phyloP scores from a whole-genome alignment of 306 rosid genomes.

The Begonia loranthoides region DNA sequence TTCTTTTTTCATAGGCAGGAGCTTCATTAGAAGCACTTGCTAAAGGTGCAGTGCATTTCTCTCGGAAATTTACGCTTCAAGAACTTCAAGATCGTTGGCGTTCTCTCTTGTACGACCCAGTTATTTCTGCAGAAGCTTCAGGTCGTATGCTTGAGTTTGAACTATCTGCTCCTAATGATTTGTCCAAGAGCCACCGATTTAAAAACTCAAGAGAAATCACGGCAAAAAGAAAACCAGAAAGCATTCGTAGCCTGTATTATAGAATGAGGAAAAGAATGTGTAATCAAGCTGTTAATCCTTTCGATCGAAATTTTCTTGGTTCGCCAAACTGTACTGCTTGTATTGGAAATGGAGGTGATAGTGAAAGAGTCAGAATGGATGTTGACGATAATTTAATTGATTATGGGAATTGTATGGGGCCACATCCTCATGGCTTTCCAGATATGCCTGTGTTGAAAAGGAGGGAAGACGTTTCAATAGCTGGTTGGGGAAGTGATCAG shows the following conservation, averaged over 20 bases:
- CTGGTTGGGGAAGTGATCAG: conserved; percentile 12
- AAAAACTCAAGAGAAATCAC: conserved; percentile 10
- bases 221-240: conserved; percentile 25
- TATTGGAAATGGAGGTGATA: conserved; percentile 4
- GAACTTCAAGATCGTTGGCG: conserved; percentile 64
- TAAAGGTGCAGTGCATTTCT: conserved; percentile 73
- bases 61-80: conserved; percentile 33
- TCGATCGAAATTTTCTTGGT: conserved; percentile 12
- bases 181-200: conserved; percentile 14
- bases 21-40: conserved; percentile 85
- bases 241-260: conserved; percentile 32
- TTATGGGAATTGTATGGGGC: conserved; percentile 22
- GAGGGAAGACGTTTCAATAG: conserved; percentile 25
- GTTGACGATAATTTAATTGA: conserved; percentile 16
- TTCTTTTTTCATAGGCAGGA: conserved; percentile 29
- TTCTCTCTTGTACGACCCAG: conserved; percentile 50
- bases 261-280: conserved; percentile 32
- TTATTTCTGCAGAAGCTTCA: conserved; percentile 33
- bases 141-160: conserved; percentile 43
- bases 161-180: conserved; percentile 9
- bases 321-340: conserved; percentile 6
- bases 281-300: conserved; percentile 11
- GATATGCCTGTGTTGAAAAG: conserved; percentile 46
- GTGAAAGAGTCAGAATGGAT: conserved; percentile 3
- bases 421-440: conserved; percentile 22